phyloP scores from a whole-genome alignment of 2,329 filamentous ascomycete species.

The Aspergillus costaricaensis region DNA sequence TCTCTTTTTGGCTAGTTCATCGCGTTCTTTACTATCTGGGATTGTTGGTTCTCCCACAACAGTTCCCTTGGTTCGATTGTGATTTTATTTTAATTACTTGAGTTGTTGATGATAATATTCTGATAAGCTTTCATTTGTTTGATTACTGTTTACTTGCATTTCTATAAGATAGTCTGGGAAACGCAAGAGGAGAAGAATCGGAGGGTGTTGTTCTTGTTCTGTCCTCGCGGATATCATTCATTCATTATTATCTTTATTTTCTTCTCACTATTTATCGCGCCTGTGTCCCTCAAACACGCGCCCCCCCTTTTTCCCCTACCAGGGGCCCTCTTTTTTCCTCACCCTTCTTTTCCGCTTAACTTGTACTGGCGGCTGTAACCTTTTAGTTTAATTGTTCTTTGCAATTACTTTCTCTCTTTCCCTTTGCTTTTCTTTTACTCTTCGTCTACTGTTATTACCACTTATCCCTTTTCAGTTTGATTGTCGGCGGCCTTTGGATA shows the following conservation, averaged over 20 bases:
- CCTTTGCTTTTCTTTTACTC: conserved; percentile 17
- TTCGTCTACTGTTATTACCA: conserved; percentile 17
- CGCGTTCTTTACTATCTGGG: background rate
- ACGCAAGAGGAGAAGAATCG: background rate
- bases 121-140: background rate
- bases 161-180: background rate
- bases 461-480: conserved; percentile 23
- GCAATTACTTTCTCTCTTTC: conserved; percentile 35
- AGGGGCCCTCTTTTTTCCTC: conserved; percentile 7
- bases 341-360: background rate
- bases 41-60: background rate
- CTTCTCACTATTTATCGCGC: conserved; percentile 14
- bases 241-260: conserved; percentile 12
- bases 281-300: conserved; percentile 2
- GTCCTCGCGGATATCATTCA: background rate
- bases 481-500: conserved; percentile 11
- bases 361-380: conserved; percentile 1
- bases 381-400: conserved; percentile 36
- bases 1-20: background rate
- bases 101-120: background rate
- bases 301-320: conserved; percentile 18
- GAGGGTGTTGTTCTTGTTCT: background rate
- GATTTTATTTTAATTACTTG: background rate
- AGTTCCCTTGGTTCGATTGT: background rate
- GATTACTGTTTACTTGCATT: background rate